Evolutionary conservation across 179 eudicot species (phyloP), one percentile per base, ranked within the genome.

Genomic region (Spergularia azorica): DNA sequence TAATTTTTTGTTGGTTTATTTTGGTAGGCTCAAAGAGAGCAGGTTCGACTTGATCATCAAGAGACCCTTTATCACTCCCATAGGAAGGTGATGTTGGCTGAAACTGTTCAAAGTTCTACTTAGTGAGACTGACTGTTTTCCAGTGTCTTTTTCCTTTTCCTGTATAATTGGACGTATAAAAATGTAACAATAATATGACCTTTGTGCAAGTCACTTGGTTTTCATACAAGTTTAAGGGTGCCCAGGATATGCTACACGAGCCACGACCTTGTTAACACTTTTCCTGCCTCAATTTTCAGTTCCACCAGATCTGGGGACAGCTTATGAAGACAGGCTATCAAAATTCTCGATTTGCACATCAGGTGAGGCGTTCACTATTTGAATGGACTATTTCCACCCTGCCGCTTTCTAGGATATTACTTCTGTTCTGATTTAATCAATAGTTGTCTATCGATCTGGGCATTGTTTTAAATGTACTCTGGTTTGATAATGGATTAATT

Each of bases 261-360:
- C 11, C 6, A 62, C 18, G 67, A n/a, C 54, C 54, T 21, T 61
- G 17, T 63, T 79, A 65, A 75, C 62, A 12, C 16, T 60, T 32
- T 48, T 14, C 21, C 26, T 39, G 15, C 67, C 36, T 32, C 39
- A 6, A 56, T 59, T 83, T 70, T 78, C 88, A 95, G 99, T 95
- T 91, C 77, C 99, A 95, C 83, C 77, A 82, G 78, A 90, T 93
- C 18, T 95, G 98, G 98, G 97, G 98, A 60, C 98, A 95, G 77
- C 97, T 95, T 77, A 91, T 95, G 99, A 93, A 93, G 88, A 93
- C 98, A 52, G 99, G 99, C 54, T 93, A 90, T 81, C 99, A 95
- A 83, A 95, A 93, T 77, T 95, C 99, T 39, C 98, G 99, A 36
- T 95, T 93, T 78, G 97, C 98, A 11, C 99, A 95, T 82, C 99